Conservation (phyloP, 805 yeast genomes). For the Candida odintsovae region DNA sequence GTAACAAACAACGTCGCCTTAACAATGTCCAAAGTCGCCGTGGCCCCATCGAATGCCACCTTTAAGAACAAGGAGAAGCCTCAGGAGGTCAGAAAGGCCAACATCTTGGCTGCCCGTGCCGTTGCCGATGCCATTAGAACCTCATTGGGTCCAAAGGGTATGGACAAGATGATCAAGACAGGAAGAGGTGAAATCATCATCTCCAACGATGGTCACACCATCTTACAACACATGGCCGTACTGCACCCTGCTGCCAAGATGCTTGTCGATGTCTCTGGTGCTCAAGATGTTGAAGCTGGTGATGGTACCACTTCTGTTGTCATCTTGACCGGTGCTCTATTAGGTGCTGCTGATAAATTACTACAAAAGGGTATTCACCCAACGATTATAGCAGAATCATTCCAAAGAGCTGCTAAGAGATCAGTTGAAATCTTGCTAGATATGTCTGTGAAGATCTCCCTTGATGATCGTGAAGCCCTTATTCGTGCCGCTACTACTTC, state of each 20-base stretch:
- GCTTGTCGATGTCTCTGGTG: slow-evolving; percentile 96
- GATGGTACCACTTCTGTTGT: slow-evolving; percentile 99
- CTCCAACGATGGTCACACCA: slow-evolving; percentile 98
- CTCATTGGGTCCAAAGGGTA: slow-evolving; percentile 96
- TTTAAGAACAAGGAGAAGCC: slow-evolving; percentile 95
- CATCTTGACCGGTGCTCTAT: slow-evolving; percentile 85
- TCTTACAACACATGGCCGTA: slow-evolving; percentile 94
- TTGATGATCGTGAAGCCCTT: slow-evolving; percentile 75
- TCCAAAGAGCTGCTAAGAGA: slow-evolving; percentile 77
- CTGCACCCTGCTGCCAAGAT: slow-evolving; percentile 98
- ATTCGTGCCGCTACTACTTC: slow-evolving; percentile 94
- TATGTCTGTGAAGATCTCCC: slow-evolving; percentile 78
- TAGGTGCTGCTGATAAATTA: slow-evolving; percentile 92
- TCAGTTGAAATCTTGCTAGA: slow-evolving; percentile 76
- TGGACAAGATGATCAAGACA: slow-evolving; percentile 98
- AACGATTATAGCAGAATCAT: slow-evolving; percentile 92
- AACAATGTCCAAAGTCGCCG: slow-evolving; percentile 12
- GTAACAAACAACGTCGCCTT: not conserved
- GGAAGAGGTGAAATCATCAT: slow-evolving; percentile 89
- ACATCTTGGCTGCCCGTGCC: slow-evolving; percentile 97
- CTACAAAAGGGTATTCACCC: slow-evolving; percentile 93
- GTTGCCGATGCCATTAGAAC: slow-evolving; percentile 96
- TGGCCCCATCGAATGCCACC: slow-evolving; percentile 67
- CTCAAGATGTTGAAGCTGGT: slow-evolving; percentile 99
- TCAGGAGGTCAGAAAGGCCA: slow-evolving; percentile 94